phyloP scores from a whole-genome alignment of 2,329 filamentous ascomycete species.

The Xylaria sp. region DNA sequence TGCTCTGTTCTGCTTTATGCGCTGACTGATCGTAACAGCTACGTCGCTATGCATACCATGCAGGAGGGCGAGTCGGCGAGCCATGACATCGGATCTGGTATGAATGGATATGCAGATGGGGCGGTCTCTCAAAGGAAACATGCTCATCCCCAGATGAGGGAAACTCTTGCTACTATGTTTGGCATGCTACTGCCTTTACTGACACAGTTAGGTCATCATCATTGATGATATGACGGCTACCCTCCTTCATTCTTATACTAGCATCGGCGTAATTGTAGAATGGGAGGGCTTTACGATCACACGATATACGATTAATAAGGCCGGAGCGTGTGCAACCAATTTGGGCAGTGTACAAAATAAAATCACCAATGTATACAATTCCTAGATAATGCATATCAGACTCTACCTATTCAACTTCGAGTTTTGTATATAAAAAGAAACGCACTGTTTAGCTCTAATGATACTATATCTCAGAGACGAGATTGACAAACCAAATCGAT shows the following conservation, averaged over 20 bases:
- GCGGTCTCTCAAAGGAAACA: constrained; percentile 55
- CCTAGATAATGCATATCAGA: constrained; percentile 4
- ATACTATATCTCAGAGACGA: neutral
- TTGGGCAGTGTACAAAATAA: constrained; percentile 13
- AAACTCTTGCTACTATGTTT: constrained; percentile 71
- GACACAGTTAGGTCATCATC: constrained; percentile 79
- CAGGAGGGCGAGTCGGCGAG: constrained; percentile 69
- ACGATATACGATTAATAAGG: constrained; percentile 22
- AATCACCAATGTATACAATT: constrained; percentile 19
- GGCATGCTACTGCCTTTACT: constrained; percentile 81
- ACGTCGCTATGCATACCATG: constrained; percentile 99
- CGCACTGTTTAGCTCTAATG: neutral
- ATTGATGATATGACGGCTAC: constrained; percentile 45
- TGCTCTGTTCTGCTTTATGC: neutral
- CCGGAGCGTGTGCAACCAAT: constrained; percentile 4
- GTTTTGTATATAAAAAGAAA: constrained; percentile 11
- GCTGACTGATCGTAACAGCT: constrained; percentile 56
- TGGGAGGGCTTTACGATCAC: constrained; percentile 22
- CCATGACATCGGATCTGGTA: constrained; percentile 55
- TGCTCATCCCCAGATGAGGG: constrained; percentile 65
- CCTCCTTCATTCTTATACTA: constrained; percentile 20
- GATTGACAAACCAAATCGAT: no score
- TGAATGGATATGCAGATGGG: constrained; percentile 62
- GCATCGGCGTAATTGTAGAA: constrained; percentile 25
- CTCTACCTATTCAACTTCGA: neutral